Evolutionary conservation across 441 rosid species (phyloP).

Genomic region (Adansonia grandidieri): DNA sequence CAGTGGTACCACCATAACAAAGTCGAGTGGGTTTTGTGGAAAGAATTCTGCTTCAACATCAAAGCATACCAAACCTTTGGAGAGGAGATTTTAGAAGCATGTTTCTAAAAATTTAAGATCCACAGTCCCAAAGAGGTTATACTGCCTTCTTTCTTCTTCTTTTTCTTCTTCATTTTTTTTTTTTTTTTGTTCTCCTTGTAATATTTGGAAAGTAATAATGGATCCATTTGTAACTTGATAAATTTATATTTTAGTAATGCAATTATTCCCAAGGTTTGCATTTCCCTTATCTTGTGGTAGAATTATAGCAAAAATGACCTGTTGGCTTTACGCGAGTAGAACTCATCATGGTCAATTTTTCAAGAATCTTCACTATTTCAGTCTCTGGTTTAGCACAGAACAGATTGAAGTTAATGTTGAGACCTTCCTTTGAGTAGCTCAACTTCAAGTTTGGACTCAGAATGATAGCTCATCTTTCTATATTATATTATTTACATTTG

Average conservation of each 20-base stretch:
- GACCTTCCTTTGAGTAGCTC: background rate
- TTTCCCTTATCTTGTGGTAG: background rate
- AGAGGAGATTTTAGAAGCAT: slow-evolving; percentile 45
- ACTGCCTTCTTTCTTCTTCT: background rate
- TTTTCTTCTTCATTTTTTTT: background rate
- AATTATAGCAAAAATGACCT: background rate
- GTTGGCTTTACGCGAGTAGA: background rate
- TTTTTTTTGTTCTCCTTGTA: background rate
- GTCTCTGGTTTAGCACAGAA: background rate
- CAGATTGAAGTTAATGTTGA: no score
- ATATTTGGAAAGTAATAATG: slow-evolving; percentile 2
- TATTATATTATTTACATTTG: no score
- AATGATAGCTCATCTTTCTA: background rate
- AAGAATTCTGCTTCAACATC: slow-evolving; percentile 49
- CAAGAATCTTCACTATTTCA: background rate
- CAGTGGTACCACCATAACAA: slow-evolving; percentile 41
- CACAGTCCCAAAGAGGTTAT: background rate
- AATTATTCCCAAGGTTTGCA: background rate
- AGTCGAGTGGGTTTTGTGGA: slow-evolving; percentile 31
- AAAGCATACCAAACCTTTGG: slow-evolving; percentile 34
- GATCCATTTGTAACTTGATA: background rate
- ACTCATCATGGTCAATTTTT: background rate
- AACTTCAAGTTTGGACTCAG: background rate
- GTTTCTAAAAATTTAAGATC: background rate
- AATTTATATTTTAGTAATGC: background rate